Conservation (phyloP, 352 stramenopile species). For the Globisporangium cederbergense region DNA sequence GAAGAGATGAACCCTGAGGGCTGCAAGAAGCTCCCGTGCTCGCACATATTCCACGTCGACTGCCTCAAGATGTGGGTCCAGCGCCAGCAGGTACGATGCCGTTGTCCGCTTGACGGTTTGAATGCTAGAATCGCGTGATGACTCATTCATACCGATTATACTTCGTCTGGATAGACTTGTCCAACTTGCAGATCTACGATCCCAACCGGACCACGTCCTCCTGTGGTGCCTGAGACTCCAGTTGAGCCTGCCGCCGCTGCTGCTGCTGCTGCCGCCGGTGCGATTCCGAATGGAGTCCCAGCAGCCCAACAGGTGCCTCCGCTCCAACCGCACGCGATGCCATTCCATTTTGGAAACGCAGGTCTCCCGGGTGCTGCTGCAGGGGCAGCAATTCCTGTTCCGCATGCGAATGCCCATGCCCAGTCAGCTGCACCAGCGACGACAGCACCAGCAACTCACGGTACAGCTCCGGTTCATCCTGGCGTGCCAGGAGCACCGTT, state of each 20-base stretch:
- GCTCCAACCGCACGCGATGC: constrained; percentile 14
- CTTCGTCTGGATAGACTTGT: constrained; percentile 64
- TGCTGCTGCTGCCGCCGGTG: constrained; percentile 20
- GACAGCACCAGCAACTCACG: constrained; percentile 7
- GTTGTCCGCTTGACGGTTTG: neutral
- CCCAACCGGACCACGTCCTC: constrained; percentile 54
- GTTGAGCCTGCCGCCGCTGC: constrained; percentile 15
- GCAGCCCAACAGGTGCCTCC: constrained; percentile 10
- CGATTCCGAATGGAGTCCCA: constrained; percentile 6
- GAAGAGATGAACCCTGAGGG: constrained; percentile 88
- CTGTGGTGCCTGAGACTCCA: constrained; percentile 32
- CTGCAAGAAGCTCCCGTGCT: constrained; percentile 96
- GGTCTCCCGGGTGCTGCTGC: constrained; percentile 12
- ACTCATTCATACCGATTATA: neutral
- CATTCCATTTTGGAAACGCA: constrained; percentile 25
- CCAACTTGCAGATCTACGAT: constrained; percentile 97
- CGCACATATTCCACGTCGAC: constrained; percentile 96
- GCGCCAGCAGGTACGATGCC: constrained; percentile 86
- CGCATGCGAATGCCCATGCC: constrained; percentile 4
- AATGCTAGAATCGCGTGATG: neutral
- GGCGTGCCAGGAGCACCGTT: neutral
- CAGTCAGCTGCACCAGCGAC: constrained; percentile 17
- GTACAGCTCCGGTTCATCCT: constrained; percentile 9
- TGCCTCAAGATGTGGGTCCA: constrained; percentile 99
- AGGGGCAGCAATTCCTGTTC: constrained; percentile 1